Percentiles rank a stretch among this genome's conserved stretches.
phyloP scores from a whole-genome alignment of 768 basidiomycete genomes.

The Phlegmacium glaucopus region DNA sequence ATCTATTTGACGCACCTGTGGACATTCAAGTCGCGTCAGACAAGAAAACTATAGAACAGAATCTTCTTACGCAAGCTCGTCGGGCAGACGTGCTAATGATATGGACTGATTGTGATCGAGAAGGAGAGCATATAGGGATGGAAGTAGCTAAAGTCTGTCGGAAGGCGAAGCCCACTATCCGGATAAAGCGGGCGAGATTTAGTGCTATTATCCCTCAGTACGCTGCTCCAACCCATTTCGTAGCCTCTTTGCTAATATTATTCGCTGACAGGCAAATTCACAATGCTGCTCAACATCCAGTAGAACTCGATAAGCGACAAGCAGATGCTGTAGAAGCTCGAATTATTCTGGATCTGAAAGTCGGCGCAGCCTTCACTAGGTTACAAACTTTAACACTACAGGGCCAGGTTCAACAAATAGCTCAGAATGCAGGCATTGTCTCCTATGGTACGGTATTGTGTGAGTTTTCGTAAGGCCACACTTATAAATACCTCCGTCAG shows the following conservation, averaged over 20 bases:
- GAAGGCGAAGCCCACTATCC: slow-evolving; percentile 65
- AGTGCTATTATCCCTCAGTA: slow-evolving; percentile 97
- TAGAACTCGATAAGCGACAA: slow-evolving; percentile 81
- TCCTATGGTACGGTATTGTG: slow-evolving; percentile 68
- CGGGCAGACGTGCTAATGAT: slow-evolving; percentile 86
- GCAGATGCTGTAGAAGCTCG: slow-evolving; percentile 90
- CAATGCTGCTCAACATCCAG: slow-evolving; percentile 85
- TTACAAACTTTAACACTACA: slow-evolving; percentile 82
- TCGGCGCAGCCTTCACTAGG: slow-evolving; percentile 93
- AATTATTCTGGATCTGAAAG: slow-evolving; percentile 81
- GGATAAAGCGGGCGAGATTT: slow-evolving; percentile 85
- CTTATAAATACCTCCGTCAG: slow-evolving; percentile 37
- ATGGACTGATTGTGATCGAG: slow-evolving; percentile 99
- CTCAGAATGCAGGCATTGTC: slow-evolving; percentile 55
- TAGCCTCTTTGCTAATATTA: neutral
- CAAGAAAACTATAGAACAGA: slow-evolving; percentile 70
- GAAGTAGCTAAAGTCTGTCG: slow-evolving; percentile 80
- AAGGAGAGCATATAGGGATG: slow-evolving; percentile 95
- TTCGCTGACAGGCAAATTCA: slow-evolving; percentile 81
- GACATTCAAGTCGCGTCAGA: slow-evolving; percentile 55
- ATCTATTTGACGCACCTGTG: slow-evolving; percentile 85
- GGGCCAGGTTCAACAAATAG: slow-evolving; percentile 51
- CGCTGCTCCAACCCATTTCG: slow-evolving; percentile 27
- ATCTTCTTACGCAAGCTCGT: slow-evolving; percentile 73
- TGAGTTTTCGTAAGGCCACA: neutral